phyloP scores from a whole-genome alignment of 2,329 filamentous ascomycete genomes.

The Dissoconium aciculare region DNA sequence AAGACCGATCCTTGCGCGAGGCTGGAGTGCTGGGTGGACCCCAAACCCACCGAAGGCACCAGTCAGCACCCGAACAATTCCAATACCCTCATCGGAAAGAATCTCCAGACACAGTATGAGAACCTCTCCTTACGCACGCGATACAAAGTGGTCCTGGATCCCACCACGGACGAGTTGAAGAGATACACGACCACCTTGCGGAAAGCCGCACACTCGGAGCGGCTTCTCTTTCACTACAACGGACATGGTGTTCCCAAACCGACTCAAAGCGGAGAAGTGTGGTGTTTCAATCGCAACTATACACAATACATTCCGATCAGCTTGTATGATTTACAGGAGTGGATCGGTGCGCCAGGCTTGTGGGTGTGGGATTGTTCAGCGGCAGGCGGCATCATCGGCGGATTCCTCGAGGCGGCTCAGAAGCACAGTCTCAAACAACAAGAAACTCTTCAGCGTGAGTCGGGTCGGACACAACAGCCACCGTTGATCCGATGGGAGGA shows the following conservation, averaged over 20 bases:
- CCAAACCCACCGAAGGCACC: slow-evolving; percentile 46
- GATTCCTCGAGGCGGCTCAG: slow-evolving; percentile 86
- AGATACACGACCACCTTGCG: slow-evolving; percentile 86
- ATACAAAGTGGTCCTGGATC: slow-evolving; percentile 93
- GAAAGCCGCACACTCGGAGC: slow-evolving; percentile 85
- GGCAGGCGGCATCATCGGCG: slow-evolving; percentile 85
- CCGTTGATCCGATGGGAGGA: slow-evolving; percentile 53
- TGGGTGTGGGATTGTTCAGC: slow-evolving; percentile 98
- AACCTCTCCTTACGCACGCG: slow-evolving; percentile 87
- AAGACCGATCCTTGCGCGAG: slow-evolving; percentile 90
- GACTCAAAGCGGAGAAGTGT: slow-evolving; percentile 89
- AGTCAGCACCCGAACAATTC: slow-evolving; percentile 20
- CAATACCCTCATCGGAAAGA: slow-evolving; percentile 83
- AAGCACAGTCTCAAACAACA: slow-evolving; percentile 86
- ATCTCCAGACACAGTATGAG: slow-evolving; percentile 91
- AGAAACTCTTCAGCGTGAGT: slow-evolving; percentile 60
- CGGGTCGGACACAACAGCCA: slow-evolving; percentile 25
- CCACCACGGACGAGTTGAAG: slow-evolving; percentile 92
- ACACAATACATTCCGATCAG: slow-evolving; percentile 98
- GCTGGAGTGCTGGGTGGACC: slow-evolving; percentile 93
- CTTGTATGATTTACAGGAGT: slow-evolving; percentile 84
- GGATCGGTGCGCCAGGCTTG: slow-evolving; percentile 87
- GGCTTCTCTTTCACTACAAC: slow-evolving; percentile 96
- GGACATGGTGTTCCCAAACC: slow-evolving; percentile 94
- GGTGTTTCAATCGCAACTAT: slow-evolving; percentile 98